A percentile compares a stretch with the other conserved stretches of the same genome.
phyloP scores from a whole-genome alignment of 169 alveolate genomes.

The Miamiensis avidus region DNA sequence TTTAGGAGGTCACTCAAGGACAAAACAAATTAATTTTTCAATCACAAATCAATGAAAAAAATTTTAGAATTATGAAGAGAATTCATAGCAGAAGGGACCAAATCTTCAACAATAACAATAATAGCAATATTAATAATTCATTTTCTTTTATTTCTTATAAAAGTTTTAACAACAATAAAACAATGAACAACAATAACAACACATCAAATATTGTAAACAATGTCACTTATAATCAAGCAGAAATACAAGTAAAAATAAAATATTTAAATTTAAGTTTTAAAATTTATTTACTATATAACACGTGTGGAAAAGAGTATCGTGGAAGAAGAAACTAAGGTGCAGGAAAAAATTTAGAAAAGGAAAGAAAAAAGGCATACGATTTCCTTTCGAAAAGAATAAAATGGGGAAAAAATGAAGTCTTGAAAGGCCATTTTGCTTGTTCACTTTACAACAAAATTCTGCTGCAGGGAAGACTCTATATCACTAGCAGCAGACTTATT shows the following conservation, averaged over 20 bases:
- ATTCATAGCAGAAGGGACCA: background rate
- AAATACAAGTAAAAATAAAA: background rate
- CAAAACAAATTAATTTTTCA: too few relatives aligned
- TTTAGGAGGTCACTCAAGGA: background rate
- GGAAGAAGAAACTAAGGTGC: background rate
- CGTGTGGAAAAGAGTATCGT: background rate
- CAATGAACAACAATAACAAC: too few relatives aligned
- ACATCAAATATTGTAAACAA: too few relatives aligned
- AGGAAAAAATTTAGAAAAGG: background rate
- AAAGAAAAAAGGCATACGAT: background rate
- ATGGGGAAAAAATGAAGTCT: background rate
- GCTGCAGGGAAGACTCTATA: constrained; percentile 13
- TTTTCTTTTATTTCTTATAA: background rate
- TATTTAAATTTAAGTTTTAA: too few relatives aligned
- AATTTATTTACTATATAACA: too few relatives aligned
- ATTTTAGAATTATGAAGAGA: background rate
- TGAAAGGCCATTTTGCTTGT: background rate
- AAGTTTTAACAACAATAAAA: too few relatives aligned
- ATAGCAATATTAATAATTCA: too few relatives aligned
- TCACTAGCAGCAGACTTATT: constrained; percentile 9
- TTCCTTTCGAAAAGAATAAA: background rate
- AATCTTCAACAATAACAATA: background rate
- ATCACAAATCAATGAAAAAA: background rate
- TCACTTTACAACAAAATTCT: background rate
- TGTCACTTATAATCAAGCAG: background rate